These are phyloP conservation scores for Pseudogymnoascus sp. DNA, from an alignment of 2,329 filamentous ascomycete genomes.

Conservation along the genomic window DNA sequence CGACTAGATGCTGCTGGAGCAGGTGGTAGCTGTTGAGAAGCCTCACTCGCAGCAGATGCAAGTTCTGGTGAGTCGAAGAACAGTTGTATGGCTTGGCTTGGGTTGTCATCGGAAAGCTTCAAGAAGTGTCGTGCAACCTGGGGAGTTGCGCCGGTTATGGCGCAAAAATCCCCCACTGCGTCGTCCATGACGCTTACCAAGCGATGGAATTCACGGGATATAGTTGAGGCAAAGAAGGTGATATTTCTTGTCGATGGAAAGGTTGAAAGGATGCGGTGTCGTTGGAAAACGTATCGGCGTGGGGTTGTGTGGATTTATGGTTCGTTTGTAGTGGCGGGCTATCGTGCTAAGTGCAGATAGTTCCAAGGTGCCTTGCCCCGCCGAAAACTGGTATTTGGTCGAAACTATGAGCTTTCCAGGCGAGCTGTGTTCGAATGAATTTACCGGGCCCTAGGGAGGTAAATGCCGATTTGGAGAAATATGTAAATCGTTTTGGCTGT, in stretches of 20 bases:
- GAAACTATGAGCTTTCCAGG: not conserved
- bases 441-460: not conserved
- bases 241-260: not conserved
- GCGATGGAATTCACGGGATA: not conserved
- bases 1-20: conserved; percentile 24
- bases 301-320: not conserved
- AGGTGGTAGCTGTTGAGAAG: conserved; percentile 21
- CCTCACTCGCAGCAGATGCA: conserved; percentile 27
- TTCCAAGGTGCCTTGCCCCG: not conserved
- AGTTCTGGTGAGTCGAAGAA: conserved; percentile 85
- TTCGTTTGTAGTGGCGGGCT: conserved; percentile 4
- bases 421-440: not conserved
- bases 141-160: conserved; percentile 69
- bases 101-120: conserved; percentile 73
- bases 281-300: not conserved
- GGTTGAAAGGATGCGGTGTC: not conserved
- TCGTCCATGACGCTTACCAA: conserved; percentile 51
- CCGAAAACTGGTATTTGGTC: not conserved
- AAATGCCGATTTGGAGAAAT: not conserved
- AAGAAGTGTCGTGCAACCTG: conserved; percentile 77
- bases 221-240: not conserved
- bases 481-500: not conserved
- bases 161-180: conserved; percentile 66
- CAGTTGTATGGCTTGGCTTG: conserved; percentile 79
- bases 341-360: conserved; percentile 4